Conservation (phyloP, 2,329 filamentous ascomycete genomes). For the Phialophora verrucosa region DNA sequence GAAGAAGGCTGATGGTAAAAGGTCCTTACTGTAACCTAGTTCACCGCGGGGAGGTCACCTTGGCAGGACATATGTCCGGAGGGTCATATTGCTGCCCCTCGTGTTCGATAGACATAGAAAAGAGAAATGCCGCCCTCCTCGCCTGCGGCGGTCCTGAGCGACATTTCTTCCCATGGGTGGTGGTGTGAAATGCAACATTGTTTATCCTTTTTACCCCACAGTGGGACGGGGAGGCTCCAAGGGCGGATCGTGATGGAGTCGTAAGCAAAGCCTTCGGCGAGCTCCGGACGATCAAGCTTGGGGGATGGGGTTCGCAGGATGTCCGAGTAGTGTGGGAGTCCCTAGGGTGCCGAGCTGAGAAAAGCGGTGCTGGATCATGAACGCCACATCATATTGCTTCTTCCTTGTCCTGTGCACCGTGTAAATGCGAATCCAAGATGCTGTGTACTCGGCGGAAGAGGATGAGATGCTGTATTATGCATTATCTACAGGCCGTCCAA, state of each 20-base stretch:
- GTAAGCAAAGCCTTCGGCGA: not conserved
- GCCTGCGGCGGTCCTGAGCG: not conserved
- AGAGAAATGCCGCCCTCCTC: not conserved
- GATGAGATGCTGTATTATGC: not conserved
- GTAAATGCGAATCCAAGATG: not conserved
- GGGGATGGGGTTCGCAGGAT: not conserved
- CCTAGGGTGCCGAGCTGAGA: too few relatives aligned
- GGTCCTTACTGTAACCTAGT: not conserved
- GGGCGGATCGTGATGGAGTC: constrained; percentile 1
- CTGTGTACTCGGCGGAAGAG: not conserved
- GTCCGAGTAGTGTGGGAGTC: not conserved
- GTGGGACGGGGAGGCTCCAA: not conserved
- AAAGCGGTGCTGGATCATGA: too few relatives aligned
- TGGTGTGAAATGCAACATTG: constrained; percentile 8
- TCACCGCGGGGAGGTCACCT: not conserved
- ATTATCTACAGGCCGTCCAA: not conserved
- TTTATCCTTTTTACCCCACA: constrained; percentile 16
- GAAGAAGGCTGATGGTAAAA: not conserved
- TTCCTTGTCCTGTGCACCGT: too few relatives aligned
- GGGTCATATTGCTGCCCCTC: not conserved
- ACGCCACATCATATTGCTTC: too few relatives aligned
- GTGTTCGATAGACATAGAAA: not conserved
- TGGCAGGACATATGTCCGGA: not conserved
- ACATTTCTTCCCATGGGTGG: not conserved
- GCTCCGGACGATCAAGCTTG: not conserved